Percentiles rank a stretch among this genome's conserved stretches.
These are phyloP conservation scores for Talaromyces marneffei DNA, from an alignment of 2,329 filamentous ascomycete genomes.

Conservation along the genomic window DNA sequence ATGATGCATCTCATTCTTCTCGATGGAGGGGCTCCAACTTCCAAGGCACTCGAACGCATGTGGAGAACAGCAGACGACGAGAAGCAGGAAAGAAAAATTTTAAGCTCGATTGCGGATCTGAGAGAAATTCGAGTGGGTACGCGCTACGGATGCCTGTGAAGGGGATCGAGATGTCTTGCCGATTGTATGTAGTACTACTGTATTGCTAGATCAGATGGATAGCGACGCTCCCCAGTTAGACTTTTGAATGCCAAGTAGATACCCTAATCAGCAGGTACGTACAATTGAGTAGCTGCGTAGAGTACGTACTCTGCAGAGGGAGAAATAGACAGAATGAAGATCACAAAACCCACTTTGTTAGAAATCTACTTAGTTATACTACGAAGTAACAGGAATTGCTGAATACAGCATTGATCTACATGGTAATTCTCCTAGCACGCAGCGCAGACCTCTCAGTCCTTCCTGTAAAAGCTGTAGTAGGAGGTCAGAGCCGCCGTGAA, in stretches of 20 bases:
- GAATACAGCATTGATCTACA: background rate
- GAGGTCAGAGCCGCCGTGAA: background rate
- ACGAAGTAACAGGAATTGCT: background rate
- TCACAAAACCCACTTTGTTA: background rate
- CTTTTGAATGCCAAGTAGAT: background rate
- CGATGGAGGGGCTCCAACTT: background rate
- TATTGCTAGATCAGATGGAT: too few relatives aligned
- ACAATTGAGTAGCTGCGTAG: background rate
- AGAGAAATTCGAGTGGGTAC: background rate
- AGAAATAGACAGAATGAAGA: background rate
- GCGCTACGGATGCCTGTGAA: background rate
- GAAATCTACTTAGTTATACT: too few relatives aligned
- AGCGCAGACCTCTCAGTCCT: background rate
- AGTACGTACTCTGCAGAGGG: background rate
- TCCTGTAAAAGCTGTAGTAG: background rate
- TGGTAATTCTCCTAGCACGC: background rate
- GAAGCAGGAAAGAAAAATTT: background rate
- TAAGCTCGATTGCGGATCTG: slow-evolving; percentile 2
- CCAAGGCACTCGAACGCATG: background rate
- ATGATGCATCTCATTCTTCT: background rate
- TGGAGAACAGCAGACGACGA: slow-evolving; percentile 4
- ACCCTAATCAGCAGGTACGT: background rate
- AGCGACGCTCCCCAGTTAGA: too few relatives aligned
- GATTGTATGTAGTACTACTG: too few relatives aligned
- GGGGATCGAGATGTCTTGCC: background rate